These are phyloP conservation scores for Biscogniauxia mediterranea DNA, from an alignment of 2,329 filamentous ascomycete species.

Conservation along the genomic window DNA sequence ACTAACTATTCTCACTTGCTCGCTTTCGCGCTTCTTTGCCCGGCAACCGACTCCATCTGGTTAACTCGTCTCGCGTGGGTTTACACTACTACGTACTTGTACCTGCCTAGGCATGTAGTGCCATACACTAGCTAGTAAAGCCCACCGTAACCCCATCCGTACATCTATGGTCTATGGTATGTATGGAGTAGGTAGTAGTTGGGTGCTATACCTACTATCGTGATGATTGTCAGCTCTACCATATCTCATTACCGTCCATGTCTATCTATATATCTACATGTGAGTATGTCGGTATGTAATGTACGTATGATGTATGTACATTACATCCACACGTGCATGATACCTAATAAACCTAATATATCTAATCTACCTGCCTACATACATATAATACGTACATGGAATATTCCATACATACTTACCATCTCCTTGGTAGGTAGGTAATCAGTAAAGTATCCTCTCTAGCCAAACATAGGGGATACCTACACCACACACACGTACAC, in stretches of 20 bases:
- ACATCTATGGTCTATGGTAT: not conserved
- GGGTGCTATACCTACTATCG: too few species aligned
- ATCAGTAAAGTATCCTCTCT: too few species aligned
- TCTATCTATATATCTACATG: not conserved
- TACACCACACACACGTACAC: too few species aligned
- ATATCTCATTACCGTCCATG: not conserved
- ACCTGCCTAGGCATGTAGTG: too few species aligned
- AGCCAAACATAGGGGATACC: too few species aligned
- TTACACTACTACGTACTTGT: too few species aligned
- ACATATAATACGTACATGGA: slow-evolving; percentile 1
- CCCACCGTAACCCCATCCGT: not conserved
- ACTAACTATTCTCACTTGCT: not conserved
- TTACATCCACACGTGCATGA: not conserved
- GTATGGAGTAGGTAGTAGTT: not conserved
- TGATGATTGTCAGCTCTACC: not conserved
- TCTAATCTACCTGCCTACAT: not conserved
- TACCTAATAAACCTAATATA: not conserved
- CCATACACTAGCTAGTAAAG: not conserved
- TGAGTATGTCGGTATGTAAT: not conserved
- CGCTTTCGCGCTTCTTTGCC: not conserved
- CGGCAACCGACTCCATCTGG: not conserved
- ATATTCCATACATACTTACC: not conserved
- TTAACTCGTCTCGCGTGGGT: too few species aligned
- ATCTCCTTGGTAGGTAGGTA: too few species aligned
- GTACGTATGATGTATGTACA: not conserved